Percentiles rank a stretch among this genome's conserved stretches.
Evolutionary conservation across 202 grass and related monocot genomes (phyloP).

Genomic region (Saccharum hybrid): DNA sequence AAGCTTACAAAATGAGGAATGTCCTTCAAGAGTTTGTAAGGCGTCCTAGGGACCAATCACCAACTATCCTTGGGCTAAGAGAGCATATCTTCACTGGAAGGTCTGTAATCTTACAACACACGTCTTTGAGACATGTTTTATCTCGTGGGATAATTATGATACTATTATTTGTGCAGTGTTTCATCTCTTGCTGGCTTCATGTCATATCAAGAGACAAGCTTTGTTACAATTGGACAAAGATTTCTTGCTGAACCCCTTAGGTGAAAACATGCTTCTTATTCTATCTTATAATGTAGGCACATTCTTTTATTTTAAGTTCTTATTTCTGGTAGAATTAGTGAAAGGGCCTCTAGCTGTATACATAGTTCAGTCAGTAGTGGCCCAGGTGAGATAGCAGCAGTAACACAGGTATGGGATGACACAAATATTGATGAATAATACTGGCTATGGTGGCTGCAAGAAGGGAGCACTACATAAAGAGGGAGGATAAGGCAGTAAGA

Average conservation of each 20-base stretch:
- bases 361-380: background rate
- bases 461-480: background rate
- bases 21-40: constrained; percentile 91
- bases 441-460: no score
- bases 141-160: constrained; percentile 13
- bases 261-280: constrained; percentile 43
- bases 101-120: constrained; percentile 44
- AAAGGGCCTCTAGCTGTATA: no score
- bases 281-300: constrained; percentile 22
- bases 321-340: background rate
- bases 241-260: constrained; percentile 95
- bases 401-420: background rate
- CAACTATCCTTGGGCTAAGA: constrained; percentile 85
- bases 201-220: constrained; percentile 99
- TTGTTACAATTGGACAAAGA: constrained; percentile 97
- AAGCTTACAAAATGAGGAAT: constrained; percentile 99
- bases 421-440: background rate
- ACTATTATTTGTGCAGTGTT: constrained; percentile 64
- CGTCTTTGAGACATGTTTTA: constrained; percentile 16
- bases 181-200: constrained; percentile 98
- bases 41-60: constrained; percentile 62
- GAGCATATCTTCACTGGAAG: constrained; percentile 98
- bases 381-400: background rate
- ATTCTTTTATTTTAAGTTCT: background rate
- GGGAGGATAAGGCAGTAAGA: background rate